Evolutionary conservation across 306 rosid species (phyloP).

Genomic region (Trifolium pratense): DNA sequence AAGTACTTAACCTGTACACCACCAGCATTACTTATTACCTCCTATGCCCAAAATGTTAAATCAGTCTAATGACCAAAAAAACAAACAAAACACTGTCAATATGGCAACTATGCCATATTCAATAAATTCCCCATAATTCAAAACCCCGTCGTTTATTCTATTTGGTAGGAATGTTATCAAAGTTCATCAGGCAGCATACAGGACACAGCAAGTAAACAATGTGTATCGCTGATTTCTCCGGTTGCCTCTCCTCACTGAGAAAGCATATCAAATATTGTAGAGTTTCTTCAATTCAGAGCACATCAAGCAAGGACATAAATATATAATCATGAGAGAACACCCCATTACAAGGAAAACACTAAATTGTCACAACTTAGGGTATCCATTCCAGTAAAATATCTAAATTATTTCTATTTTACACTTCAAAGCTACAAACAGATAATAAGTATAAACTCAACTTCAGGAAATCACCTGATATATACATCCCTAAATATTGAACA

Average conservation of each 20-base stretch:
- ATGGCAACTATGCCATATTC: constrained; percentile 12
- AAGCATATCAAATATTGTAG: constrained; percentile 8
- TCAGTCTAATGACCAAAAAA: neutral
- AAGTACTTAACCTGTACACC: constrained; percentile 14
- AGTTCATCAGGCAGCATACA: constrained; percentile 11
- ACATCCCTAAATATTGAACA: constrained; percentile 50
- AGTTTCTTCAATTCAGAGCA: constrained; percentile 29
- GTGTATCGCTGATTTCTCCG: neutral
- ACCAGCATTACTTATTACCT: neutral
- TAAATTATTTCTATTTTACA: constrained; percentile 43
- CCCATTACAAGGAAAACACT: constrained; percentile 23
- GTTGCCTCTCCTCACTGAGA: constrained; percentile 15
- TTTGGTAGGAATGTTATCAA: neutral
- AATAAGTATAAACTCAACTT: constrained; percentile 46
- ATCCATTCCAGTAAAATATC: constrained; percentile 49
- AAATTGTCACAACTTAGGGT: constrained; percentile 38
- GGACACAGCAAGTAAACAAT: constrained; percentile 27
- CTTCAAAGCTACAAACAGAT: constrained; percentile 47
- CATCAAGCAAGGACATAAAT: constrained; percentile 34
- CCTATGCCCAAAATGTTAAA: constrained; percentile 1
- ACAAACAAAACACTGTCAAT: neutral
- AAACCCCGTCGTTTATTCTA: neutral
- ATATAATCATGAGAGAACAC: constrained; percentile 40
- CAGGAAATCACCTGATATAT: constrained; percentile 50
- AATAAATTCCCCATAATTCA: constrained; percentile 31